These are phyloP conservation scores for Suillus bovinus DNA, from an alignment of 768 basidiomycete genomes.

Conservation along the genomic window DNA sequence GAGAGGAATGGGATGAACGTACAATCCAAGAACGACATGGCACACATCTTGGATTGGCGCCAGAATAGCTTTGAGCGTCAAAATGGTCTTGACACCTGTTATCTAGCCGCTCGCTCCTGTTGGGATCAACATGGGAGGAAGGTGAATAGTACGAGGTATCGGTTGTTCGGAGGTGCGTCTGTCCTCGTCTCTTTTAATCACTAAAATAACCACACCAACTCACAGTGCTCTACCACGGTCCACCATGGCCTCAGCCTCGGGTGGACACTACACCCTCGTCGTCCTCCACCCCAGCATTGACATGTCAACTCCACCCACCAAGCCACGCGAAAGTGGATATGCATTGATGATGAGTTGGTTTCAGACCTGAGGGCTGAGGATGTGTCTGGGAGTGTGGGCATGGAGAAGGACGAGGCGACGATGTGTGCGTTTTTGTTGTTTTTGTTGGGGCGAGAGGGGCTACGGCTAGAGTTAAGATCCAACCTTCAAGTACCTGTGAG, in stretches of 20 bases:
- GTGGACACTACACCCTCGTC: slow-evolving; percentile 95
- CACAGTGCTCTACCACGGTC: slow-evolving; percentile 74
- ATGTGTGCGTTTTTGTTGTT: slow-evolving; percentile 88
- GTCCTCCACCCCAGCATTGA: slow-evolving; percentile 75
- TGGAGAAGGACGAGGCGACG: slow-evolving; percentile 45
- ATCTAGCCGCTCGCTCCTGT: too few relatives aligned
- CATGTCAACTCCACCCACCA: slow-evolving; percentile 31
- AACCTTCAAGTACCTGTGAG: too few relatives aligned
- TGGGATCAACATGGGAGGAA: too few relatives aligned
- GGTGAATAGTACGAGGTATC: slow-evolving; percentile 59
- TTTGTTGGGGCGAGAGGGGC: slow-evolving; percentile 45
- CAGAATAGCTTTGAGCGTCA: not conserved
- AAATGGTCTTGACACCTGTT: too few relatives aligned
- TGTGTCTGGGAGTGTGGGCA: slow-evolving; percentile 56
- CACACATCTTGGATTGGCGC: not conserved
- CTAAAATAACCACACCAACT: not conserved
- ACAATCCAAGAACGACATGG: not conserved
- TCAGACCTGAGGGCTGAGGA: slow-evolving; percentile 70
- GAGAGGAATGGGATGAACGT: not conserved
- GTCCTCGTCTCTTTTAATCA: not conserved
- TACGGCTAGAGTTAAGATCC: too few relatives aligned
- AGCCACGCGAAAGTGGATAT: slow-evolving; percentile 77
- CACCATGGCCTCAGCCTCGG: slow-evolving; percentile 92
- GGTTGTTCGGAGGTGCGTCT: slow-evolving; percentile 76
- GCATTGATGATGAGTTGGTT: slow-evolving; percentile 91